A percentile compares a stretch with the other conserved stretches of the same genome.
Evolutionary conservation across 1,284 basidiomycete genomes (phyloP).

Genomic region (Moesziomyces aphidis): DNA sequence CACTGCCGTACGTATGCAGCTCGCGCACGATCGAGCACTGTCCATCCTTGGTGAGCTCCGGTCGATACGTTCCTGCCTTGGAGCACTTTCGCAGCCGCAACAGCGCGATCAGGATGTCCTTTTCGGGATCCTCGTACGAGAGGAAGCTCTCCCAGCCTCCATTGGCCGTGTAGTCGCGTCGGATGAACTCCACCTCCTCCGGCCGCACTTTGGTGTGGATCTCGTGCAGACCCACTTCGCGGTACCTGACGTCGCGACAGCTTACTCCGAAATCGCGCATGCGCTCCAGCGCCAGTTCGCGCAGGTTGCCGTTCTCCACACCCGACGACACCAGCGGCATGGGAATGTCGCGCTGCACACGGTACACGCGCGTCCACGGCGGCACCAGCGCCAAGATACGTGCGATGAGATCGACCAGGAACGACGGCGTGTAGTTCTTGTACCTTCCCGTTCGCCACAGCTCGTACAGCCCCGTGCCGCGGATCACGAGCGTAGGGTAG

Average conservation of each 20-base stretch:
- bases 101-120: constrained; percentile 94
- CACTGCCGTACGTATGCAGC: constrained; percentile 98
- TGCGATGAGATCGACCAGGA: constrained; percentile 95
- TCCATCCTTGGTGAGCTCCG: constrained; percentile 82
- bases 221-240: constrained; percentile 98
- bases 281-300: constrained; percentile 92
- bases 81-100: constrained; percentile 94
- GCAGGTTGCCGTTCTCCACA: constrained; percentile 97
- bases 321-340: constrained; percentile 78
- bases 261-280: constrained; percentile 99
- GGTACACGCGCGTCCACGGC: constrained; percentile 98
- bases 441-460: constrained; percentile 96
- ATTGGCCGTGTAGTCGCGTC: constrained; percentile 95
- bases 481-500: constrained; percentile 97
- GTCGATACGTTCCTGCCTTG: constrained; percentile 93
- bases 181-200: constrained; percentile 94
- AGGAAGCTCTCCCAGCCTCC: constrained; percentile 98
- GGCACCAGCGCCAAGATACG: constrained; percentile 95
- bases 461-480: constrained; percentile 96
- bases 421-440: constrained; percentile 99
- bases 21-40: constrained; percentile 95
- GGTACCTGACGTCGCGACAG: constrained; percentile 95
- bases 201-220: constrained; percentile 98
- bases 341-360: constrained; percentile 73
- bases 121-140: constrained; percentile 97